A percentile compares a stretch with the other conserved stretches of the same genome.
phyloP scores from a whole-genome alignment of 768 basidiomycete genomes.

The Melanogaster broomeanus region DNA sequence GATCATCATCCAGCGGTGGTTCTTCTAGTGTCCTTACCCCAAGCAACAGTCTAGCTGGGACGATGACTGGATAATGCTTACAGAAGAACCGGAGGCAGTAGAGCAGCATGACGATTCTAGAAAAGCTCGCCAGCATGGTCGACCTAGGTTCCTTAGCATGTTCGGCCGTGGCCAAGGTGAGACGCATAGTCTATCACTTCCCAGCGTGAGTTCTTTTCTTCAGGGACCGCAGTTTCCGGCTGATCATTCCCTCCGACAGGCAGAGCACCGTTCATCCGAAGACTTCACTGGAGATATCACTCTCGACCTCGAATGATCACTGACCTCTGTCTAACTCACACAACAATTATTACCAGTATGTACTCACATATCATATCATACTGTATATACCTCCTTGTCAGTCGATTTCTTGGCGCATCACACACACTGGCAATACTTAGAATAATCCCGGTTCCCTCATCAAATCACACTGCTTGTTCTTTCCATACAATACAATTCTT shows the following conservation, averaged over 20 bases:
- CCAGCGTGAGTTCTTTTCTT: conserved; percentile 12
- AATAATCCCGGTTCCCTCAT: too few species aligned
- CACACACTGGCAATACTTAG: neutral
- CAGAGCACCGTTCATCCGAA: conserved; percentile 5
- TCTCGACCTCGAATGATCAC: conserved; percentile 4
- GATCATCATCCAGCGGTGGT: conserved; percentile 22
- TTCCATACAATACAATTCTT: too few species aligned
- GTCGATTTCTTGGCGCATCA: neutral
- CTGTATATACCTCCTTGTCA: neutral
- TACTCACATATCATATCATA: neutral
- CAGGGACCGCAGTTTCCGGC: neutral
- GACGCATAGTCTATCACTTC: neutral
- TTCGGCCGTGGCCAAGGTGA: conserved; percentile 27
- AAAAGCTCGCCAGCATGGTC: conserved; percentile 21
- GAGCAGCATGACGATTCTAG: conserved; percentile 17
- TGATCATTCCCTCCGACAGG: conserved; percentile 1
- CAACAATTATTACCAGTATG: neutral
- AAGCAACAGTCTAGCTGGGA: conserved; percentile 23
- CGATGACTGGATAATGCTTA: conserved; percentile 36
- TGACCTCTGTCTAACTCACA: conserved; percentile 9
- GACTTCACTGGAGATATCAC: neutral
- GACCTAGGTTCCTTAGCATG: conserved; percentile 32
- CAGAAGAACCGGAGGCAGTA: conserved; percentile 45
- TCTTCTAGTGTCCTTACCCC: neutral
- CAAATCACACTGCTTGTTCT: too few species aligned